Evolutionary conservation across 805 yeast species (phyloP).

Genomic region (Dipodascus albidus): DNA sequence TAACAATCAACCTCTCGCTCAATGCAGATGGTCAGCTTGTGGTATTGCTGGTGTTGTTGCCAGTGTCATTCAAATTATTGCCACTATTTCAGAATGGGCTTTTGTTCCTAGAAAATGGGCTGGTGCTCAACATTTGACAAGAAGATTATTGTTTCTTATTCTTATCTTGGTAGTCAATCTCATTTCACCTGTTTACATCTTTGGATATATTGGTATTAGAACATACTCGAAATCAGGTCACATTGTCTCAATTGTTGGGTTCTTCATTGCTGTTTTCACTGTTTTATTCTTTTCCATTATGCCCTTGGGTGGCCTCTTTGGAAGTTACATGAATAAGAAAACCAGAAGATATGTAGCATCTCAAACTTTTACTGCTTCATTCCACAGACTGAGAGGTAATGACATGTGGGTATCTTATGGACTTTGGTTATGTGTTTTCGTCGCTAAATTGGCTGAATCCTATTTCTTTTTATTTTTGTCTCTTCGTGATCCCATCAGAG

Average conservation of each 20-base stretch:
- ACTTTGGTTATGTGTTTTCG: constrained; percentile 80
- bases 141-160: constrained; percentile 71
- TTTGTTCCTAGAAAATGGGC: constrained; percentile 98
- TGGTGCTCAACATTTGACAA: constrained; percentile 92
- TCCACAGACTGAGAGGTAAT: constrained; percentile 66
- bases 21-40: constrained; percentile 84
- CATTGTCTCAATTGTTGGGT: constrained; percentile 73
- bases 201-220: constrained; percentile 63
- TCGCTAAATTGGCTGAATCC: constrained; percentile 83
- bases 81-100: constrained; percentile 87
- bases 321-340: constrained; percentile 81
- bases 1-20: constrained; percentile 76
- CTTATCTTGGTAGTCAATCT: constrained; percentile 59
- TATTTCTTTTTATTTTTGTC: constrained; percentile 85
- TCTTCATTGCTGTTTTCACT: constrained; percentile 80
- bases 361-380: constrained; percentile 91
- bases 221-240: constrained; percentile 61
- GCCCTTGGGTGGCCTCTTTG: constrained; percentile 96
- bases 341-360: constrained; percentile 86
- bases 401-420: constrained; percentile 96
- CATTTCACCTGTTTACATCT: constrained; percentile 78
- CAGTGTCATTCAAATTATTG: constrained; percentile 64
- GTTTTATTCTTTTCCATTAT: constrained; percentile 77
- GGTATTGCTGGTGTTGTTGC: constrained; percentile 93
- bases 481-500: constrained; percentile 88